Conservation (phyloP, 768 basidiomycete species). For the Tricholoma terreum region DNA sequence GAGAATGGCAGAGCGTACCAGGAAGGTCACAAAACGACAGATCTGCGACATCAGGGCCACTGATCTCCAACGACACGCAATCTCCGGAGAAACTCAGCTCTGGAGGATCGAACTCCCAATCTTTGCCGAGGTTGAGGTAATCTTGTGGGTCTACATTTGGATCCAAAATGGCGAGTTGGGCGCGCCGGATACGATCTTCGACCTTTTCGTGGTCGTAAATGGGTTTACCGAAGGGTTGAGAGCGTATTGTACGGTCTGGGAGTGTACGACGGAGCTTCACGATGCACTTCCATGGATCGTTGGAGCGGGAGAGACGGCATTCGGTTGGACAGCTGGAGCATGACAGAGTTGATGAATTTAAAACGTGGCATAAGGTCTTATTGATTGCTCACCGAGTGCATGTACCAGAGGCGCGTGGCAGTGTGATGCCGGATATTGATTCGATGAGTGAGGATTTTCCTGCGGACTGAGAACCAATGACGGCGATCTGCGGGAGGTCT, state of each 20-base stretch:
- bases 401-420: slow-evolving; percentile 70
- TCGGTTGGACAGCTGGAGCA: slow-evolving; percentile 52
- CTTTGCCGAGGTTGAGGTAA: slow-evolving; percentile 40
- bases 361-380: background rate
- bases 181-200: slow-evolving; percentile 64
- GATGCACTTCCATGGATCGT: slow-evolving; percentile 44
- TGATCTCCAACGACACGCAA: slow-evolving; percentile 56
- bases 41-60: slow-evolving; percentile 57
- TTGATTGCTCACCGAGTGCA: slow-evolving; percentile 56
- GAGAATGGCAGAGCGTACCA: slow-evolving; percentile 25
- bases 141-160: slow-evolving; percentile 31
- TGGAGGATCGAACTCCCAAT: slow-evolving; percentile 17
- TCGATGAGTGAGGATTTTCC: slow-evolving; percentile 80
- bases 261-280: slow-evolving; percentile 44
- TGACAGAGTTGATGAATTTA: background rate
- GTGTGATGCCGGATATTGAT: slow-evolving; percentile 67
- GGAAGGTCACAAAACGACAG: slow-evolving; percentile 66
- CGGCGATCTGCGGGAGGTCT: slow-evolving; percentile 70
- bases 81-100: slow-evolving; percentile 49
- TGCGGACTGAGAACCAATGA: slow-evolving; percentile 69
- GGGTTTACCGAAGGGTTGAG: slow-evolving; percentile 41
- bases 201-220: slow-evolving; percentile 53
- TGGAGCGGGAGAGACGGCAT: slow-evolving; percentile 45
- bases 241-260: slow-evolving; percentile 36
- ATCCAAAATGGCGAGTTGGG: slow-evolving; percentile 65